A percentile compares a stretch with the other conserved stretches of the same genome.
These are phyloP conservation scores for Populus hybrid DNA, from an alignment of 441 rosid genomes.

Conservation along the genomic window DNA sequence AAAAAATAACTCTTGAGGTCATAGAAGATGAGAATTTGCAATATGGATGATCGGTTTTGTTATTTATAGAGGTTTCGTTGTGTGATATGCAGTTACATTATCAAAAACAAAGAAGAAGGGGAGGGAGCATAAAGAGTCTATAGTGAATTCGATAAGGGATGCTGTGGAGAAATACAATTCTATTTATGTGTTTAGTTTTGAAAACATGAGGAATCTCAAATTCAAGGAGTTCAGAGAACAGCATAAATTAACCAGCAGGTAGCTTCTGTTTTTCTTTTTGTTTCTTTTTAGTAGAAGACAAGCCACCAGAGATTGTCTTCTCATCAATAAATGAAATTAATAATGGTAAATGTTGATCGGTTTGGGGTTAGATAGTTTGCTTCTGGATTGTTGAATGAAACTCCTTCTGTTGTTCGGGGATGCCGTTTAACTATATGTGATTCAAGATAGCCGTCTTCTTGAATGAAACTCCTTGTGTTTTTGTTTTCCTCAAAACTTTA, in stretches of 20 bases:
- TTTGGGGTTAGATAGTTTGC: not conserved
- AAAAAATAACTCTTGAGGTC: no score
- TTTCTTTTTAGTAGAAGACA: not conserved
- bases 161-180: conserved; percentile 60
- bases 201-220: conserved; percentile 95
- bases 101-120: conserved; percentile 98
- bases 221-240: conserved; percentile 92
- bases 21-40: no score
- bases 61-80: not conserved
- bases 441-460: no score
- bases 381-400: not conserved
- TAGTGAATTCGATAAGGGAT: conserved; percentile 68
- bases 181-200: conserved; percentile 79
- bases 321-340: not conserved
- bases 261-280: not conserved
- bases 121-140: conserved; percentile 73
- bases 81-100: conserved; percentile 56
- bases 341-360: not conserved
- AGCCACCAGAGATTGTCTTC: not conserved
- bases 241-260: conserved; percentile 82
- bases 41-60: not conserved
- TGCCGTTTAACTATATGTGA: not conserved
- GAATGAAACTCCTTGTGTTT: not conserved
- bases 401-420: not conserved
- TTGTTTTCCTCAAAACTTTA: not conserved